phyloP scores from a whole-genome alignment of 1,139 yeast species.

The Sugiyamaella xylanicola region DNA sequence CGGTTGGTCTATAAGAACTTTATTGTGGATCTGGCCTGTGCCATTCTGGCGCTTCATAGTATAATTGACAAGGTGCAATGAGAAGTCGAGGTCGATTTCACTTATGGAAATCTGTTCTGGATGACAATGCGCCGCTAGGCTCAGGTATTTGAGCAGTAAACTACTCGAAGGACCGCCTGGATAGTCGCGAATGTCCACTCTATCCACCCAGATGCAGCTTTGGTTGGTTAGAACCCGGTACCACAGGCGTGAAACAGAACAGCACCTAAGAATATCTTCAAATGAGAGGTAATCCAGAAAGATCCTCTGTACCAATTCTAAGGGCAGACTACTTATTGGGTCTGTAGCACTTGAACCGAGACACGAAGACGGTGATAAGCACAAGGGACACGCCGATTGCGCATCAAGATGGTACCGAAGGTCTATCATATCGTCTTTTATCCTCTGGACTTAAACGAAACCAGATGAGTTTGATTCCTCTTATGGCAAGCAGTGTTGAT shows the following conservation, averaged over 20 bases:
- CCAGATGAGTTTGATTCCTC: conserved; percentile 1
- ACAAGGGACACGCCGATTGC: background rate
- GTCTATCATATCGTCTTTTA: background rate
- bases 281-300: conserved; percentile 3
- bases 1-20: background rate
- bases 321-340: conserved; percentile 4
- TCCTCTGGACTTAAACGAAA: conserved; percentile 1
- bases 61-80: background rate
- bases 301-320: conserved; percentile 6
- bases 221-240: conserved; percentile 8
- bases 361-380: too few relatives aligned
- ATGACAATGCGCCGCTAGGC: background rate
- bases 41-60: background rate
- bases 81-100: conserved; percentile 4
- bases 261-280: background rate
- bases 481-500: background rate
- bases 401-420: background rate
- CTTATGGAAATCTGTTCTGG: background rate
- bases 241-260: conserved; percentile 7
- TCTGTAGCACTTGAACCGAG: background rate
- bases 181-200: conserved; percentile 4
- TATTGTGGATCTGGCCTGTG: background rate
- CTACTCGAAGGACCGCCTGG: background rate
- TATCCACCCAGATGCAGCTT: conserved; percentile 7
- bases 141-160: conserved; percentile 2